Percentiles rank a stretch among this genome's conserved stretches.
Conservation (phyloP, 371 early-diverging fungal genomes). For the Mortierella sp. region DNA sequence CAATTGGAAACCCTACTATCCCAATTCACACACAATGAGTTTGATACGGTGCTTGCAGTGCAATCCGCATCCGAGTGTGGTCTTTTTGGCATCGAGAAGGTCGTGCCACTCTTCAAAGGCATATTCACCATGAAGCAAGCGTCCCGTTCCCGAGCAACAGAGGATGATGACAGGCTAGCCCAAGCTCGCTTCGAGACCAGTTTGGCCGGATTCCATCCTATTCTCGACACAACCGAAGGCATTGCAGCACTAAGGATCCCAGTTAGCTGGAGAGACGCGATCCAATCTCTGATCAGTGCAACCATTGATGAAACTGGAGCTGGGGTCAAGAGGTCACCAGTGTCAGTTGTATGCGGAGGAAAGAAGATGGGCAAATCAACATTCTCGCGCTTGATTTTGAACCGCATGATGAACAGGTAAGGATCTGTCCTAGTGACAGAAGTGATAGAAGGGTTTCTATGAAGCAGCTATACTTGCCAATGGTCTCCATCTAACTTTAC, state of each 20-base stretch:
- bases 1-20: slow-evolving; percentile 27
- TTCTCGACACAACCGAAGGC: slow-evolving; percentile 54
- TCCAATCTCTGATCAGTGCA: slow-evolving; percentile 33
- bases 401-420: slow-evolving; percentile 73
- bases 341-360: slow-evolving; percentile 71
- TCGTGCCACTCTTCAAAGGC: slow-evolving; percentile 57
- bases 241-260: slow-evolving; percentile 57
- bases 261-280: slow-evolving; percentile 55
- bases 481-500: no score
- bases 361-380: slow-evolving; percentile 87
- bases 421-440: no score
- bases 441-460: no score
- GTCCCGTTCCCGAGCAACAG: slow-evolving; percentile 24
- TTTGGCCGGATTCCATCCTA: slow-evolving; percentile 41
- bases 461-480: no score
- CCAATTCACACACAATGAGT: slow-evolving; percentile 34
- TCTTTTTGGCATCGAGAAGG: slow-evolving; percentile 56
- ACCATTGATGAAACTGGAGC: slow-evolving; percentile 29
- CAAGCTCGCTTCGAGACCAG: slow-evolving; percentile 27
- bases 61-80: slow-evolving; percentile 56
- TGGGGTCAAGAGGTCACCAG: slow-evolving; percentile 43
- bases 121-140: slow-evolving; percentile 51
- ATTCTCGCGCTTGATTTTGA: slow-evolving; percentile 70
- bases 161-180: slow-evolving; percentile 26
- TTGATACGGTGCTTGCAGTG: slow-evolving; percentile 56